These are phyloP conservation scores for Collybia nuda DNA, from an alignment of 768 basidiomycete genomes.

Conservation along the genomic window DNA sequence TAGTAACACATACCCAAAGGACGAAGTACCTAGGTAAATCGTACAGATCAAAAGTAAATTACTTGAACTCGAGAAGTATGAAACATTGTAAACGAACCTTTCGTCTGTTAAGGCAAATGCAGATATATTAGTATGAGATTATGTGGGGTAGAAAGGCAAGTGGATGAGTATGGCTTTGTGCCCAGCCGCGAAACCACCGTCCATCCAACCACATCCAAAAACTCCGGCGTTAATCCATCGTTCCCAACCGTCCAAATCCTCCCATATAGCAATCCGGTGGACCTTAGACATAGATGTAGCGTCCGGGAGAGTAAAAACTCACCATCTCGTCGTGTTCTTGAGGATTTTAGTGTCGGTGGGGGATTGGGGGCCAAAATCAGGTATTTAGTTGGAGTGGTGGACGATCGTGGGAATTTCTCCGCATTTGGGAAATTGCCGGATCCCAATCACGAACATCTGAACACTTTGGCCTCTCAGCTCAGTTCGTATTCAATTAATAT, in stretches of 20 bases:
- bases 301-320: constrained; percentile 27
- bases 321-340: constrained; percentile 47
- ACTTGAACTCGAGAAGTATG: not conserved
- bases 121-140: too few relatives aligned
- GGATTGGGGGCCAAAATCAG: constrained; percentile 14
- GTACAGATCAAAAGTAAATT: constrained; percentile 7
- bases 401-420: constrained; percentile 17
- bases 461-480: too few relatives aligned
- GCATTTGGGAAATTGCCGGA: constrained; percentile 7
- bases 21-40: constrained; percentile 77
- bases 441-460: not conserved
- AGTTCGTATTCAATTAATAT: too few relatives aligned
- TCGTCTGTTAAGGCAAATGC: constrained; percentile 55
- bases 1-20: constrained; percentile 74
- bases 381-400: not conserved
- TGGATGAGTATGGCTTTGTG: not conserved
- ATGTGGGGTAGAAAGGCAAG: too few relatives aligned
- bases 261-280: constrained; percentile 14
- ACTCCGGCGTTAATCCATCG: not conserved
- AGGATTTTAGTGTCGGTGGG: constrained; percentile 24
- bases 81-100: constrained; percentile 59
- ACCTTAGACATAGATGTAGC: constrained; percentile 10
- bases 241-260: constrained; percentile 13
- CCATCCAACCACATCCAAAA: constrained; percentile 7
- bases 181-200: constrained; percentile 23